phyloP scores from a whole-genome alignment of 345 rosid species.

The Citrus medica region DNA sequence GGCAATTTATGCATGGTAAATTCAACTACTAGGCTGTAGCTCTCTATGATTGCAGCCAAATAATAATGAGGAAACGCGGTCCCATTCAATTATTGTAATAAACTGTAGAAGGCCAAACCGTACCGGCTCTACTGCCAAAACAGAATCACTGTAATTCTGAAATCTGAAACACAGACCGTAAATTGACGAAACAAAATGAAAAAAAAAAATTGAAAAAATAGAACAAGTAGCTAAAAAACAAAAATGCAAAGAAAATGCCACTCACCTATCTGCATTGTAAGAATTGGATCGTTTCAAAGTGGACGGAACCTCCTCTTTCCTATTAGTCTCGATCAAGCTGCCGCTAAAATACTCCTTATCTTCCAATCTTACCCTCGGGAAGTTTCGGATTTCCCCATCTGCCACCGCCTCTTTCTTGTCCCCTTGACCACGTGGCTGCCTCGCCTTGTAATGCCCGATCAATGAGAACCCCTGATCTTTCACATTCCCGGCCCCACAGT shows the following conservation, averaged over 20 bases:
- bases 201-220: not conserved
- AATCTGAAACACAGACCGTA: not conserved
- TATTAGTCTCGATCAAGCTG: conserved; percentile 83
- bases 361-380: conserved; percentile 61
- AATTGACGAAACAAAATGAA: not conserved
- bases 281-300: conserved; percentile 77
- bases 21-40: not conserved
- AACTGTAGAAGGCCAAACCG: not conserved
- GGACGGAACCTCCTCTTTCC: conserved; percentile 33
- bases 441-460: conserved; percentile 43
- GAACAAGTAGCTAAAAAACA: not conserved
- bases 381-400: conserved; percentile 30
- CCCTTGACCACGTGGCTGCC: conserved; percentile 49
- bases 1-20: not conserved
- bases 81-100: not conserved
- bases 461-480: conserved; percentile 66
- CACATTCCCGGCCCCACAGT: conserved; percentile 57
- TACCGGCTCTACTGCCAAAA: not conserved
- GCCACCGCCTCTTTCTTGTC: conserved; percentile 30
- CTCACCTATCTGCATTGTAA: conserved; percentile 77
- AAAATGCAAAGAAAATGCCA: not conserved
- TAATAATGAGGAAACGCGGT: not conserved
- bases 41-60: not conserved
- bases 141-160: not conserved
- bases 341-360: conserved; percentile 93